These are phyloP conservation scores for Vicia villosa DNA, from an alignment of 306 rosid genomes.

Conservation along the genomic window DNA sequence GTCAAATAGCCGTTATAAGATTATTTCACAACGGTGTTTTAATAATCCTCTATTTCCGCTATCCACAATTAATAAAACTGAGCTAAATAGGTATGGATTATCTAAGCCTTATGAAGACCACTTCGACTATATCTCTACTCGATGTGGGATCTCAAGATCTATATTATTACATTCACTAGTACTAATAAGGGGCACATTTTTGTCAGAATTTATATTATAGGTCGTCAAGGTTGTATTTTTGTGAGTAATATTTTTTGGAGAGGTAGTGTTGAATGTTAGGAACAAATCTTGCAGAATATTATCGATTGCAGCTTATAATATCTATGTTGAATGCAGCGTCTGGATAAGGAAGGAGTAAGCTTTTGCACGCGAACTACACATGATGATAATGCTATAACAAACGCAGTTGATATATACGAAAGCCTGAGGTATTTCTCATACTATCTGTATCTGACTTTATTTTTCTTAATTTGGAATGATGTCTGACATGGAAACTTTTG, in stretches of 20 bases:
- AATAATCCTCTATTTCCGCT: too few species aligned
- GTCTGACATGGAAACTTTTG: constrained; percentile 38
- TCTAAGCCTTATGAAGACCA: background rate
- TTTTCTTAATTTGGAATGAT: constrained; percentile 22
- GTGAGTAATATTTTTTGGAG: background rate
- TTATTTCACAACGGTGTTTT: too few species aligned
- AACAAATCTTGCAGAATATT: constrained; percentile 8
- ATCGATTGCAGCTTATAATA: constrained; percentile 25
- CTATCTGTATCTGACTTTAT: background rate
- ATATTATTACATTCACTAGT: too few species aligned
- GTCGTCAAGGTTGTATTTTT: background rate
- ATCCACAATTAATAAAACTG: too few species aligned
- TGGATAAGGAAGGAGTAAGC: constrained; percentile 78
- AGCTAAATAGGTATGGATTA: background rate
- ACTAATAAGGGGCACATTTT: background rate
- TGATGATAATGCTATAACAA: constrained; percentile 88
- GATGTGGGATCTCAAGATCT: too few species aligned
- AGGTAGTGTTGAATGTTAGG: background rate
- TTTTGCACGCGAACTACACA: constrained; percentile 75
- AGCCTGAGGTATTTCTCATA: constrained; percentile 58
- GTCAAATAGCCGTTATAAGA: too few species aligned
- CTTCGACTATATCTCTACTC: background rate
- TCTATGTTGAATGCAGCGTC: constrained; percentile 57
- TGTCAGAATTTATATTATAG: background rate
- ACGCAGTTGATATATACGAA: constrained; percentile 80